Base-by-base conservation (phyloP, 768 basidiomycete species). In the Grammothele lineata region DNA sequence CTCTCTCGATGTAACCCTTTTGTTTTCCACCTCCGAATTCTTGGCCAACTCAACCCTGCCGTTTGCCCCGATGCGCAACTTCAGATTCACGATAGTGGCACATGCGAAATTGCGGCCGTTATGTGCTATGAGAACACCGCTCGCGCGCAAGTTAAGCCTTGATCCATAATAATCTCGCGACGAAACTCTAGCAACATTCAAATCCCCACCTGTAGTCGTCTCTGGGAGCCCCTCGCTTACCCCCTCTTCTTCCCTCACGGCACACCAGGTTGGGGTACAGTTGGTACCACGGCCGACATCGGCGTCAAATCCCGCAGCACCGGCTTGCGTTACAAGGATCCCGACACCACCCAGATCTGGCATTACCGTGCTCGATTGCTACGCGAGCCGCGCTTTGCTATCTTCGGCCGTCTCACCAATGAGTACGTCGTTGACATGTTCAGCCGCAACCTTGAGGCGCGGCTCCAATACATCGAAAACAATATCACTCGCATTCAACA, bases 341-440 rank as follows among this genome's bases (percentile, higher is more conserved):
- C 33, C 24, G 27, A 45, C 2, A 57, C 56, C 4, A 64, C 66
- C 0, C 70, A 71, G 51, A 64, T 66, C 33, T 62, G 62, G 59
- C 54, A 61, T 39, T 71, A 71, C 43, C 57, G 64, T 1, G 55
- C 55, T 1, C 55, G 64, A 1, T 50, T 72, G 0, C 59, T 72
- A 1, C 44, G 59, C 0, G 64, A 70, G 24, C 40, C 44, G 1
- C 54, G 66, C 0, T 72, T 72, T 38, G 24, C 22, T 1, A 60
- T 66, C 0, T 72, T 71, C 52, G 66, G 69, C 0, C 57, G 66
- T 0, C 48, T 73, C 0, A 47, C 57, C 0, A 63, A 60, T 46
- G 63, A 72, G 47, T 70, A 70, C 34, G 17, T 67, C 10, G 62
- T 67, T 24, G 69, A 72, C 38, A 72, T 72, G 71, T 71, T 65